A percentile compares a stretch with the other conserved stretches of the same genome.
Evolutionary conservation across 805 yeast species (phyloP).

Genomic region (Ogataea philodendri): DNA sequence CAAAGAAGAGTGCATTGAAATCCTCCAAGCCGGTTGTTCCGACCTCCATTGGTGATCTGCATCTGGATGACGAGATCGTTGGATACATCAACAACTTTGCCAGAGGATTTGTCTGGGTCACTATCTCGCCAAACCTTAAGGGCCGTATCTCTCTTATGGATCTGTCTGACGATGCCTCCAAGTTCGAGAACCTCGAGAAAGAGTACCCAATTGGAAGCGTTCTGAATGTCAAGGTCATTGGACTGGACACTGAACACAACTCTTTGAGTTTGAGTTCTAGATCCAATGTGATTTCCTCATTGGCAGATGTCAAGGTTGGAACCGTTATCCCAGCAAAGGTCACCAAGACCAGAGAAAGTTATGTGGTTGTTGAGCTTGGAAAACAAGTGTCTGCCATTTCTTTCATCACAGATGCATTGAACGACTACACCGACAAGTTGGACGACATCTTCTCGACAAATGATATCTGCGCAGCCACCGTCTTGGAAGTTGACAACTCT

Average conservation of each 20-base stretch:
- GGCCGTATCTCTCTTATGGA: conserved; percentile 70
- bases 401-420: conserved; percentile 72
- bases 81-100: conserved; percentile 67
- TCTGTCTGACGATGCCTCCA: conserved; percentile 51
- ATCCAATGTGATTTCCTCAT: conserved; percentile 36
- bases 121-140: conserved; percentile 62
- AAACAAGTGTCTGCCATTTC: conserved; percentile 60
- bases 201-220: conserved; percentile 73
- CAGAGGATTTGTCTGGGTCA: conserved; percentile 63
- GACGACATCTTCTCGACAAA: conserved; percentile 48
- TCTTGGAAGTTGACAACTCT: conserved; percentile 44
- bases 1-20: conserved; percentile 42
- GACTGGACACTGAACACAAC: conserved; percentile 53
- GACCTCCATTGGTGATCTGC: conserved; percentile 41
- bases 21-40: conserved; percentile 24
- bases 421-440: conserved; percentile 57
- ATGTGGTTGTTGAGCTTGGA: conserved; percentile 70
- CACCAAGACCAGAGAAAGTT: conserved; percentile 53
- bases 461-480: conserved; percentile 56
- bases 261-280: conserved; percentile 51
- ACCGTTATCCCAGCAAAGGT: conserved; percentile 60
- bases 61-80: conserved; percentile 48
- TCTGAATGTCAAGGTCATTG: conserved; percentile 52
- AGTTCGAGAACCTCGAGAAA: conserved; percentile 49
- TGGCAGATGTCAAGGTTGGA: conserved; percentile 54